phyloP scores from a whole-genome alignment of 2,329 filamentous ascomycete species.

The Arthrobotrys musiformis region DNA sequence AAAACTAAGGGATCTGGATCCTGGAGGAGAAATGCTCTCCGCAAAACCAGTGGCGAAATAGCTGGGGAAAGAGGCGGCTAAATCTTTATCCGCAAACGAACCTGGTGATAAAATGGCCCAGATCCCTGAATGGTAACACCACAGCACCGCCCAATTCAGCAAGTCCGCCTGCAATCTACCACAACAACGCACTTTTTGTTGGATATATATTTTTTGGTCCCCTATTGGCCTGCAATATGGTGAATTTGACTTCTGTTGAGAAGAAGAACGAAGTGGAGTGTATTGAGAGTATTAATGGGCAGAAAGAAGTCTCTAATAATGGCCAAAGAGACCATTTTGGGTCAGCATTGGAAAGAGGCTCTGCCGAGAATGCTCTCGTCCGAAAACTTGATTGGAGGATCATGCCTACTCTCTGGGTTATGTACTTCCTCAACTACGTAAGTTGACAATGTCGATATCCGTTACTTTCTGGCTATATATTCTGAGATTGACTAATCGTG shows the following conservation, averaged over 20 bases:
- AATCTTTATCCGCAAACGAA: slow-evolving; percentile 39
- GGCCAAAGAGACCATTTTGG: slow-evolving; percentile 40
- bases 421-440: slow-evolving; percentile 64
- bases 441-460: slow-evolving; percentile 32
- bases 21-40: slow-evolving; percentile 35
- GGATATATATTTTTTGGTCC: slow-evolving; percentile 2
- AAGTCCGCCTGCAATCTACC: slow-evolving; percentile 13
- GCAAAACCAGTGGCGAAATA: slow-evolving; percentile 5
- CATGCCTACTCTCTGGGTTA: slow-evolving; percentile 64
- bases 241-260: slow-evolving; percentile 29
- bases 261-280: slow-evolving; percentile 30
- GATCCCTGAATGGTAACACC: slow-evolving; percentile 36
- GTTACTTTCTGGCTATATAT: neutral
- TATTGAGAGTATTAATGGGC: slow-evolving; percentile 37
- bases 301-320: slow-evolving; percentile 7
- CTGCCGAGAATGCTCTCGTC: slow-evolving; percentile 70
- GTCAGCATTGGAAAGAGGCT: slow-evolving; percentile 63
- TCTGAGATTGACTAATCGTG: neutral
- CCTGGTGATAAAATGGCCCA: slow-evolving; percentile 28
- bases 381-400: slow-evolving; percentile 64
- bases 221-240: slow-evolving; percentile 39
- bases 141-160: slow-evolving; percentile 27
- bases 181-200: slow-evolving; percentile 34
- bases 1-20: neutral
- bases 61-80: slow-evolving; percentile 26